phyloP scores from a whole-genome alignment of 805 yeast species.

The Candida ulmi region DNA sequence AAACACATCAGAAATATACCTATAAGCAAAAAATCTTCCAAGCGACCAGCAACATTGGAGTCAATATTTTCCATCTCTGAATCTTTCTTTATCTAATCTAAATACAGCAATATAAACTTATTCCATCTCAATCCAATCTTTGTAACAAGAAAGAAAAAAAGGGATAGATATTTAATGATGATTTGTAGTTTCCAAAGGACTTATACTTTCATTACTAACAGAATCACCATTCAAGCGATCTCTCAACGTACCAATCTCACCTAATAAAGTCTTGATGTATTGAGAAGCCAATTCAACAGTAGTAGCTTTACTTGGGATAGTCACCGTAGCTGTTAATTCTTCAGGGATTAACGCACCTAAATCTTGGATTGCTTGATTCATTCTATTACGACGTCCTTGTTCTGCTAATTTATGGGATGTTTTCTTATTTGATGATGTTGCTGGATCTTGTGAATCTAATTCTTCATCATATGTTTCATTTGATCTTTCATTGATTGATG shows the following conservation, averaged over 20 bases:
- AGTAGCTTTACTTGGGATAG: constrained; percentile 85
- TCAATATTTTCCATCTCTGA: too few species aligned
- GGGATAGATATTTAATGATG: too few species aligned
- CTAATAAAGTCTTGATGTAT: constrained; percentile 50
- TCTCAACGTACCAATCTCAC: constrained; percentile 25
- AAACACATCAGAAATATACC: too few species aligned
- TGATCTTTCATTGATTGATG: neutral
- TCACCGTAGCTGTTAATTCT: constrained; percentile 41
- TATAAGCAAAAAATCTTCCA: too few species aligned
- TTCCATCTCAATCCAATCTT: too few species aligned
- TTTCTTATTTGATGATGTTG: constrained; percentile 17
- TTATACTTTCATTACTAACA: constrained; percentile 23
- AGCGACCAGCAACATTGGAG: too few species aligned
- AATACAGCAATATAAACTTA: too few species aligned
- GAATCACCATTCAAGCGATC: constrained; percentile 13
- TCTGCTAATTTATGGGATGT: constrained; percentile 83
- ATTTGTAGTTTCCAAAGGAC: constrained; percentile 22
- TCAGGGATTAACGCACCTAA: constrained; percentile 66
- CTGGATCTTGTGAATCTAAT: constrained; percentile 3
- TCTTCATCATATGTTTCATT: constrained; percentile 11
- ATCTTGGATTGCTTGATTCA: constrained; percentile 82
- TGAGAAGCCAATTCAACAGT: constrained; percentile 86
- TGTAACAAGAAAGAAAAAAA: too few species aligned
- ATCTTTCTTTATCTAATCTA: too few species aligned
- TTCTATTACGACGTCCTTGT: constrained; percentile 90